Conservation (phyloP, 2,329 filamentous ascomycete genomes). For the Neopestalotiopsis sp. region DNA sequence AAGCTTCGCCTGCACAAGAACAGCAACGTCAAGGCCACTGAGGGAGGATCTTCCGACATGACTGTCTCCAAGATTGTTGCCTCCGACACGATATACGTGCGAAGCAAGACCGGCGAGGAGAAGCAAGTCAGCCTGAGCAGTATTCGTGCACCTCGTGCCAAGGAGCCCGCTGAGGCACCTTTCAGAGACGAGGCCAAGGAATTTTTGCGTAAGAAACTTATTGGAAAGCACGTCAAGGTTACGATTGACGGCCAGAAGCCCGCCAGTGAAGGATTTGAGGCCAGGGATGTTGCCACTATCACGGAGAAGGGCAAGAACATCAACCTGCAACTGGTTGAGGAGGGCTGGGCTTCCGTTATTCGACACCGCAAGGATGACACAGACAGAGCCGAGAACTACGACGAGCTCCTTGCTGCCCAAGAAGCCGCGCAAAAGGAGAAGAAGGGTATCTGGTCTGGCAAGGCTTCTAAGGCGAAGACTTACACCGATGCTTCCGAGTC, state of each 20-base stretch:
- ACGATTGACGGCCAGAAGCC: slow-evolving; percentile 90
- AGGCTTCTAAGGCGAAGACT: slow-evolving; percentile 80
- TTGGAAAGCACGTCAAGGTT: slow-evolving; percentile 93
- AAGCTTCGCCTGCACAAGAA: slow-evolving; percentile 83
- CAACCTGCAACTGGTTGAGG: slow-evolving; percentile 83
- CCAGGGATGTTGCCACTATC: slow-evolving; percentile 91
- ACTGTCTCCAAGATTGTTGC: slow-evolving; percentile 84
- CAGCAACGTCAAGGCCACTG: slow-evolving; percentile 72
- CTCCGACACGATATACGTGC: slow-evolving; percentile 86
- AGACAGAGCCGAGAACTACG: slow-evolving; percentile 92
- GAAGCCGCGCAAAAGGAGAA: slow-evolving; percentile 83
- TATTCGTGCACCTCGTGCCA: slow-evolving; percentile 87
- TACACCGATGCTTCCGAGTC: slow-evolving; percentile 92
- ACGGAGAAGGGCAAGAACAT: slow-evolving; percentile 85
- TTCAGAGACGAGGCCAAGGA: slow-evolving; percentile 96
- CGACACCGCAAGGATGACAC: slow-evolving; percentile 94
- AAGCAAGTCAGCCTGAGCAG: slow-evolving; percentile 93
- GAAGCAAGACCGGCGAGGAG: slow-evolving; percentile 83
- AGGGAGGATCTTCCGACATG: slow-evolving; percentile 73
- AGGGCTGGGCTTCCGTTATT: slow-evolving; percentile 91
- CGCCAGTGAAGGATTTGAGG: slow-evolving; percentile 88
- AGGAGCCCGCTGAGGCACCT: slow-evolving; percentile 83
- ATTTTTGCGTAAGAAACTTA: slow-evolving; percentile 89
- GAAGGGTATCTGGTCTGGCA: slow-evolving; percentile 95
- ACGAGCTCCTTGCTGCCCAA: slow-evolving; percentile 82